Evolutionary conservation across 2,329 filamentous ascomycete species (phyloP).

Genomic region (Trichoderma arundinaceum): DNA sequence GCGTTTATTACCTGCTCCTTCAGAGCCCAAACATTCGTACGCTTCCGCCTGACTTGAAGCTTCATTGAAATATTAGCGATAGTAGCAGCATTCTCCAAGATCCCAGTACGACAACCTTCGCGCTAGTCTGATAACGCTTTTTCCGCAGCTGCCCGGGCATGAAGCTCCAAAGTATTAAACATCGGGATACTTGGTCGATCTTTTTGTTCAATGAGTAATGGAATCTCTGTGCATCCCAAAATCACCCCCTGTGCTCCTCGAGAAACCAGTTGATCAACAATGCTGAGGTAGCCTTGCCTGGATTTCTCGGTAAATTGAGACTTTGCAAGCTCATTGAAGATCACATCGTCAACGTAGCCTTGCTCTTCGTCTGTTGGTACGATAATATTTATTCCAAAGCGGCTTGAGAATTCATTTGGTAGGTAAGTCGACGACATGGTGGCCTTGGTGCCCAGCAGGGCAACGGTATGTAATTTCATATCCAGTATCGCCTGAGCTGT

Average conservation of each 20-base stretch:
- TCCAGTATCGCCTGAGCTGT: slow-evolving; percentile 29
- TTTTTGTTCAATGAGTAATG: slow-evolving; percentile 33
- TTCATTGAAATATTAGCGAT: background rate
- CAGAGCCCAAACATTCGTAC: background rate
- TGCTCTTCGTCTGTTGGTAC: slow-evolving; percentile 32
- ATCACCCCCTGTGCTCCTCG: slow-evolving; percentile 33
- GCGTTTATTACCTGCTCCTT: too few species aligned
- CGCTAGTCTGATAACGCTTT: slow-evolving; percentile 8
- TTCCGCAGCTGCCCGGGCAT: slow-evolving; percentile 32
- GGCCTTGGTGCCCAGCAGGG: slow-evolving; percentile 32
- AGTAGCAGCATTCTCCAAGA: background rate
- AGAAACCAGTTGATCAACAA: slow-evolving; percentile 30
- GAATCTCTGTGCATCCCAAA: slow-evolving; percentile 35
- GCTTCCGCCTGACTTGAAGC: background rate
- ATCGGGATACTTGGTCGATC: slow-evolving; percentile 30
- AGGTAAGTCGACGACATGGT: slow-evolving; percentile 33
- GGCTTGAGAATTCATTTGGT: slow-evolving; percentile 18
- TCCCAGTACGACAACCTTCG: too few species aligned
- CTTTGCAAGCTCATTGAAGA: slow-evolving; percentile 31
- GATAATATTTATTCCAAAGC: slow-evolving; percentile 28
- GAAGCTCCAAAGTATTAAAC: slow-evolving; percentile 33
- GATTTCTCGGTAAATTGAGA: slow-evolving; percentile 23
- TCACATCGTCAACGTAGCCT: slow-evolving; percentile 28
- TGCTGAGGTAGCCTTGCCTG: slow-evolving; percentile 25
- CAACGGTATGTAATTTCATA: slow-evolving; percentile 13